Percentiles rank a stretch among this genome's conserved stretches.
These are phyloP conservation scores for Anacardium occidentale DNA, from an alignment of 345 rosid genomes.

Conservation along the genomic window DNA sequence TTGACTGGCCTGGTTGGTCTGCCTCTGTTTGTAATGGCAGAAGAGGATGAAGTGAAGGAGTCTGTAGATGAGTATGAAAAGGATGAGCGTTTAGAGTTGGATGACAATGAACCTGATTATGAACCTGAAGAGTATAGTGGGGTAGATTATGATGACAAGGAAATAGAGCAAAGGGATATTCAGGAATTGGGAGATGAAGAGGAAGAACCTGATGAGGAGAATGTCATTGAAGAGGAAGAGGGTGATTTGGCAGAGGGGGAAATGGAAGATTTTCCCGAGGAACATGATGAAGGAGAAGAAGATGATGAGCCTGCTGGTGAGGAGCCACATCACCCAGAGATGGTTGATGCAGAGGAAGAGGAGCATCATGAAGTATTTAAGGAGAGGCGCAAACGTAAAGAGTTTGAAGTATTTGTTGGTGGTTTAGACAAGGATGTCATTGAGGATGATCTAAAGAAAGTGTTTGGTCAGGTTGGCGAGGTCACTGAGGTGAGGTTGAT, in stretches of 20 bases:
- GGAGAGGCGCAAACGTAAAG: constrained; percentile 95
- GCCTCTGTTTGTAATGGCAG: constrained; percentile 53
- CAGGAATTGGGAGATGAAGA: constrained; percentile 50
- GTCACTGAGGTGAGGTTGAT: constrained; percentile 79
- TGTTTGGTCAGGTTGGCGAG: constrained; percentile 75
- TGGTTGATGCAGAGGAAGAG: constrained; percentile 54
- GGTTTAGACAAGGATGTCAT: constrained; percentile 86
- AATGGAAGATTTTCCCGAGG: constrained; percentile 58
- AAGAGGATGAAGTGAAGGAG: constrained; percentile 62
- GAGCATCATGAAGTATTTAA: constrained; percentile 70
- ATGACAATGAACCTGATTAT: constrained; percentile 74
- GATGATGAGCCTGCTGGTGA: constrained; percentile 53
- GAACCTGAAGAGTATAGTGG: constrained; percentile 58
- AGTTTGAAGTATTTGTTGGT: constrained; percentile 94
- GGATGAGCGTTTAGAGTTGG: constrained; percentile 77
- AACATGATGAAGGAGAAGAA: constrained; percentile 52
- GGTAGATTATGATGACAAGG: constrained; percentile 80
- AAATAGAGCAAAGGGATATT: constrained; percentile 53
- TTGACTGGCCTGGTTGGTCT: constrained; percentile 46
- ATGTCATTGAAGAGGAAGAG: constrained; percentile 57
- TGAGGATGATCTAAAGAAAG: constrained; percentile 79
- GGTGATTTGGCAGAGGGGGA: constrained; percentile 66
- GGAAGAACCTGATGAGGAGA: constrained; percentile 63
- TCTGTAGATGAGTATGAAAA: constrained; percentile 64
- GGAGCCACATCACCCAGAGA: constrained; percentile 46